These are phyloP conservation scores for Daldinia sp. DNA, from an alignment of 2,329 filamentous ascomycete genomes.

Conservation along the genomic window DNA sequence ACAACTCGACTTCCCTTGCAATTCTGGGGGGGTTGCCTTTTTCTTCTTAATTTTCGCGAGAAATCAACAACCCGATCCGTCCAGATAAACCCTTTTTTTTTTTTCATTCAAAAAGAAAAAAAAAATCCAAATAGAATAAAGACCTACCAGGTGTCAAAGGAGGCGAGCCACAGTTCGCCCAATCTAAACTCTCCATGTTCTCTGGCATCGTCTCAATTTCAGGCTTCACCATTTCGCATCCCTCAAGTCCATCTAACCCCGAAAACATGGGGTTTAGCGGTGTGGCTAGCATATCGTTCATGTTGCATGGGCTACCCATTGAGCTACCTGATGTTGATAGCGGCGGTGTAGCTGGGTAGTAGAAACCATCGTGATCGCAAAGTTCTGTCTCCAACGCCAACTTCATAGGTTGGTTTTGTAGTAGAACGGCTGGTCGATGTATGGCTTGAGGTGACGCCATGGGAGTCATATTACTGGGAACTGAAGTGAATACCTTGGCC, in stretches of 20 bases:
- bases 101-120: not conserved
- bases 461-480: constrained; percentile 73
- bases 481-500: constrained; percentile 63
- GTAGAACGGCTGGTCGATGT: constrained; percentile 76
- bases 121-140: constrained; percentile 1
- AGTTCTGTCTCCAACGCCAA: constrained; percentile 80
- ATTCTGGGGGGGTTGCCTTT: too few species aligned
- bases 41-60: too few species aligned
- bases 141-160: constrained; percentile 90
- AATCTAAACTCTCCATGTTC: constrained; percentile 76
- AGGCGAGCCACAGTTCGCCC: constrained; percentile 76
- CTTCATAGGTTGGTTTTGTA: constrained; percentile 49
- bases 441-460: constrained; percentile 78
- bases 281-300: constrained; percentile 76
- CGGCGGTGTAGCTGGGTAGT: constrained; percentile 86
- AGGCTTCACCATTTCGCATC: constrained; percentile 72
- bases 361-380: constrained; percentile 67
- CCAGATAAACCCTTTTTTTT: too few species aligned
- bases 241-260: constrained; percentile 63
- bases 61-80: too few species aligned
- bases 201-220: constrained; percentile 76
- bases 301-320: constrained; percentile 84
- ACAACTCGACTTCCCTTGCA: constrained; percentile 1
- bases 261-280: constrained; percentile 84
- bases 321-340: constrained; percentile 85